Base-by-base conservation (phyloP, 2,329 filamentous ascomycete genomes). In the Chrysoporthe austroafricana region DNA sequence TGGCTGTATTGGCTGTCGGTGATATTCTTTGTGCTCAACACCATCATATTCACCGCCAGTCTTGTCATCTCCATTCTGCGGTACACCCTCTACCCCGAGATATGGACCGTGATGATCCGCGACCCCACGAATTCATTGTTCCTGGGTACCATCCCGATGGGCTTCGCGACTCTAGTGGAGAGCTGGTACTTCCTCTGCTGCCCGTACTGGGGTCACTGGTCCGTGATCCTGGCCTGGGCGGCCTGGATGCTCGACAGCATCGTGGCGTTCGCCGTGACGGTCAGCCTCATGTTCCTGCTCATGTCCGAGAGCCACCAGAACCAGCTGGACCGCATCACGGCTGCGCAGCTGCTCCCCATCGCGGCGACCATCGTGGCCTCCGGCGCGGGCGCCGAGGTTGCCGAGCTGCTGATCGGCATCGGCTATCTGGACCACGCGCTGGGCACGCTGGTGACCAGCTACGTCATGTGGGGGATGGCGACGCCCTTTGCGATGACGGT, bases 41-140 rank as follows among this genome's bases (percentile, higher is more conserved):
- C 84, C 1, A 50, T 80, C 0, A 76, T 90, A 1, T 90, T 91
- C 72, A 52, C 78, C 1, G 68, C 80, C 18, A 87, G 88, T 63
- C 74, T 82, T 7, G 58, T 77, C 7, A 81, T 88, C 46, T 86
- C 85, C 0, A 63, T 86, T 0, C 69, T 88, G 6, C 83, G 89
- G 34, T 91, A 91, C 72, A 79, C 79, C 0, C 73, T 88, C 1
- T 91, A 89, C 73, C 88, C 86, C 0, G 82, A 85, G 67, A 85
- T 90, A 62, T 91, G 87, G 83, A 72, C 58, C 0, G 84, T 82
- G 2, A 90, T 91, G 85, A 83, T 91, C 68, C 78, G 78, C 1
- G 86, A 91, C 72, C 88, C 87, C 0, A 82, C 83, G 0, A 86
- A 91, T 72, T 87, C 84, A 1, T 81, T 91, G 50, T 91, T 91